Conservation (phyloP, 805 yeast species). For the Starmerella stellata region DNA sequence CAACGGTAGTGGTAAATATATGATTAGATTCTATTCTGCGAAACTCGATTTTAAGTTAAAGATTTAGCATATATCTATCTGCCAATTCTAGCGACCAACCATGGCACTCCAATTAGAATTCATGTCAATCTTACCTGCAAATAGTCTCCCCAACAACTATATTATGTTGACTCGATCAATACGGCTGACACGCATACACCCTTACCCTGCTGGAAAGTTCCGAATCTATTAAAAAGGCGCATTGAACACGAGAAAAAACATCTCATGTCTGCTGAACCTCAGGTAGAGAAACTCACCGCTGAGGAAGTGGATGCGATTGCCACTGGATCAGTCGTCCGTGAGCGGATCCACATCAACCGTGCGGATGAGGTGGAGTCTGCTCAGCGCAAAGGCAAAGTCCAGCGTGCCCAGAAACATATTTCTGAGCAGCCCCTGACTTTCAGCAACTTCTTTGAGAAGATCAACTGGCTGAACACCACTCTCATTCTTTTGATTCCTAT, state of each 20-base stretch:
- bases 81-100: too few species aligned
- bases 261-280: constrained; percentile 3
- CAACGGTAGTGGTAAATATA: too few species aligned
- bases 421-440: constrained; percentile 63
- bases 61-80: too few species aligned
- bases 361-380: constrained; percentile 9
- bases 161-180: background rate
- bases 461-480: constrained; percentile 55
- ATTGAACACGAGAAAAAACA: background rate
- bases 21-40: background rate
- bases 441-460: constrained; percentile 50
- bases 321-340: constrained; percentile 19
- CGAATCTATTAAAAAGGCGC: constrained; percentile 3
- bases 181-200: background rate
- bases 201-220: background rate
- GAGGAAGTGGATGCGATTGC: constrained; percentile 24
- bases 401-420: constrained; percentile 30
- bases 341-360: constrained; percentile 19
- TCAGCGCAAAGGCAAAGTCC: constrained; percentile 11
- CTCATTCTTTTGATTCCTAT: constrained; percentile 41
- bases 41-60: background rate
- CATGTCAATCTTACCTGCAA: background rate
- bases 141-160: background rate
- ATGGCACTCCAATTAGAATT: too few species aligned
- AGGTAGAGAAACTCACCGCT: constrained; percentile 18